Conservation (phyloP, 306 rosid genomes). For the Begonia peltatifolia region DNA sequence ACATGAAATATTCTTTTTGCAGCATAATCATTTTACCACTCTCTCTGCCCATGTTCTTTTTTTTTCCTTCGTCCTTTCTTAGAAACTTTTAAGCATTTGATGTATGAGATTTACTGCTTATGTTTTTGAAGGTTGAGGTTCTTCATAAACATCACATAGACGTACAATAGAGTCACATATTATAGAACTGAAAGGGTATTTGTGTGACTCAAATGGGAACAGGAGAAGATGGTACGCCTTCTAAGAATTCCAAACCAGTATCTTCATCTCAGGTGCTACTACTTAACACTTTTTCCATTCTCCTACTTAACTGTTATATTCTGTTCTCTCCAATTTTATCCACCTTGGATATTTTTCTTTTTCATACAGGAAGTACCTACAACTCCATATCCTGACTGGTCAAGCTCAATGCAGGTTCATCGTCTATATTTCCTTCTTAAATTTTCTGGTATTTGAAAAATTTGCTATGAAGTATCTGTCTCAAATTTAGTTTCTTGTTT, state of each 20-base stretch:
- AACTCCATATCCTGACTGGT: constrained; percentile 81
- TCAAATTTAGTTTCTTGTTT: constrained; percentile 13
- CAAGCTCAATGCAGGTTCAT: constrained; percentile 80
- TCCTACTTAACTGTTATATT: not conserved
- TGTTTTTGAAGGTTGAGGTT: too few species aligned
- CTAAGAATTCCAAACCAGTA: constrained; percentile 62
- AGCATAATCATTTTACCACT: too few species aligned
- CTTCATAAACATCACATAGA: too few species aligned
- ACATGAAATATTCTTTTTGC: too few species aligned
- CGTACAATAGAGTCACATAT: constrained; percentile 5
- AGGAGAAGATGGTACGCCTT: constrained; percentile 67
- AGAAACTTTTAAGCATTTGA: too few species aligned
- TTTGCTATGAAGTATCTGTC: too few species aligned
- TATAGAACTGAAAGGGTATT: constrained; percentile 12
- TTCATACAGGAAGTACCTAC: constrained; percentile 48
- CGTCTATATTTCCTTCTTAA: too few species aligned
- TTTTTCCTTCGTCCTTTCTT: too few species aligned
- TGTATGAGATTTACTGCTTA: too few species aligned
- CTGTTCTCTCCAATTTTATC: not conserved
- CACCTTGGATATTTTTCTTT: not conserved
- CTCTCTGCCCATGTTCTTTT: too few species aligned
- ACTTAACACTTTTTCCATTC: not conserved
- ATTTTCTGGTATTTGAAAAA: too few species aligned
- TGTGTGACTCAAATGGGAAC: constrained; percentile 54
- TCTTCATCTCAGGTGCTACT: constrained; percentile 45